Conservation (phyloP, 352 stramenopile species). For the Pythium rishiriense region DNA sequence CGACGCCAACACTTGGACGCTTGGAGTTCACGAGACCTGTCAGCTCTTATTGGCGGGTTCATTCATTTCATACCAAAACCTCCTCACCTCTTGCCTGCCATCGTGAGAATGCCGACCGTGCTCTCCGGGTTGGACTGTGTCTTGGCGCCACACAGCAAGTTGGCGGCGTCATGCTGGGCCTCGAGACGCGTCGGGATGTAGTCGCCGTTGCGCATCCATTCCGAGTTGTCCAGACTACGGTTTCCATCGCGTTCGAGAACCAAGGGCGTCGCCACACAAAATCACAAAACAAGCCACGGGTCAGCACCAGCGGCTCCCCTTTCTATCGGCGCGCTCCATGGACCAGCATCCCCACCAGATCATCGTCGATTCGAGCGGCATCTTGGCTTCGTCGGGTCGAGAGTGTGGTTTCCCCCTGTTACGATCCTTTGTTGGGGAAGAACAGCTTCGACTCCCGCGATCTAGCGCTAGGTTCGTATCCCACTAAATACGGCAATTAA, state of each 20-base stretch:
- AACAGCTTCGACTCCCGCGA: conserved; percentile 27
- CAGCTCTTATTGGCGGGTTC: no score
- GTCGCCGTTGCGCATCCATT: conserved; percentile 99
- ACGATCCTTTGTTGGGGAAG: conserved; percentile 21
- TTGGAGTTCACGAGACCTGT: conserved; percentile 18
- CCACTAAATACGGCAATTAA: conserved; percentile 11
- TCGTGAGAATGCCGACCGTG: conserved; percentile 97
- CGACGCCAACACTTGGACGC: conserved; percentile 94
- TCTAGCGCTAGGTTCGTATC: conserved; percentile 27
- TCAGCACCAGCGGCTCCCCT: conserved; percentile 13
- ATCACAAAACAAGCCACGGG: conserved; percentile 9
- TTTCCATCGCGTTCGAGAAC: conserved; percentile 11
- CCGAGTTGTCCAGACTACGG: conserved; percentile 93
- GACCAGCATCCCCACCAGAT: conserved; percentile 59
- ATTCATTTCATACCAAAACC: conserved; percentile 4
- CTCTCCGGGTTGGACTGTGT: conserved; percentile 98
- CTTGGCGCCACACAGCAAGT: conserved; percentile 96
- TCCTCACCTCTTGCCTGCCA: conserved; percentile 85
- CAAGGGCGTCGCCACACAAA: background rate
- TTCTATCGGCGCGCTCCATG: background rate
- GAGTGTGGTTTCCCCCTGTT: conserved; percentile 7
- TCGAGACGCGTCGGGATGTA: conserved; percentile 98
- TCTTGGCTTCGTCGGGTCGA: conserved; percentile 30
- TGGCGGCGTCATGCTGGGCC: conserved; percentile 97
- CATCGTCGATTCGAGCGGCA: conserved; percentile 89